Conservation (phyloP, 768 basidiomycete species). For the Lactarius sanguifluus region DNA sequence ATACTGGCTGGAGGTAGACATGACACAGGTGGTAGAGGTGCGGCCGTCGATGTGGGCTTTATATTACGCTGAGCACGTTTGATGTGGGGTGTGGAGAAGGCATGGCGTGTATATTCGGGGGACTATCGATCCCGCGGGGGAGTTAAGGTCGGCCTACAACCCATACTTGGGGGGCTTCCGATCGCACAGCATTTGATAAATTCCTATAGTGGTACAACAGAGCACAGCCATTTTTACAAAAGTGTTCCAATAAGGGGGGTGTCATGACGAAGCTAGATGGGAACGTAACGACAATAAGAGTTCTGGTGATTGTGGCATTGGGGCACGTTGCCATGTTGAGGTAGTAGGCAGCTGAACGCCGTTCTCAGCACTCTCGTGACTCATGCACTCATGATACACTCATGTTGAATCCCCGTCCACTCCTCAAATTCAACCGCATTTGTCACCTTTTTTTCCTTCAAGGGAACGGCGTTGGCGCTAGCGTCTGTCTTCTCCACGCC, state of each 20-base stretch:
- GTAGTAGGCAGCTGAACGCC: background rate
- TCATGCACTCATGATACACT: background rate
- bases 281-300: background rate
- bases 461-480: conserved; percentile 49
- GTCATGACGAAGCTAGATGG: background rate
- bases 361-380: background rate
- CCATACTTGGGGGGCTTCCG: background rate
- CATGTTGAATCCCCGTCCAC: conserved; percentile 39
- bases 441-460: conserved; percentile 41
- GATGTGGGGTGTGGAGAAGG: conserved; percentile 22
- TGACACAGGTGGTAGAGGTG: background rate
- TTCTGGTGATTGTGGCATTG: background rate
- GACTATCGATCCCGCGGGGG: background rate
- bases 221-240: conserved; percentile 4
- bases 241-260: background rate
- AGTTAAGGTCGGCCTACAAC: background rate
- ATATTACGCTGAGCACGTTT: conserved; percentile 14
- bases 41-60: conserved; percentile 11
- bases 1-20: conserved; percentile 23
- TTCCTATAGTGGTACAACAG: conserved; percentile 1
- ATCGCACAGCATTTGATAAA: conserved; percentile 25
- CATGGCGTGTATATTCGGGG: conserved; percentile 11
- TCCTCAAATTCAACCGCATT: conserved; percentile 37
- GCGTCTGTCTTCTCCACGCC: conserved; percentile 64
- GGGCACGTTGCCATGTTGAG: conserved; percentile 5